phyloP scores from a whole-genome alignment of 2,329 filamentous ascomycete species.

The Trichoderma pleuroti region DNA sequence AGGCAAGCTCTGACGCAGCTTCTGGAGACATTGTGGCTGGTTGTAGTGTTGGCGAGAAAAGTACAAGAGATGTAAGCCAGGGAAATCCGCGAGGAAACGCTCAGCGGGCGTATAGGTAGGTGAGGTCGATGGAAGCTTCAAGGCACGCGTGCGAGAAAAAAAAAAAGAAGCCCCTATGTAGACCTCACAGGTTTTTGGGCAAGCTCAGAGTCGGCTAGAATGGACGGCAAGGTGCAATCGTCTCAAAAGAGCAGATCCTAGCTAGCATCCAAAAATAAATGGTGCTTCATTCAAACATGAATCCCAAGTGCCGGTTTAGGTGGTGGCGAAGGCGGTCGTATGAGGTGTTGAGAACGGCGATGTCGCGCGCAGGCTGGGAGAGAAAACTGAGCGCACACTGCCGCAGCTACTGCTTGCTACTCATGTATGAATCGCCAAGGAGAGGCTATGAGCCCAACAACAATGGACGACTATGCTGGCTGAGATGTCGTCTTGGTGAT shows the following conservation, averaged over 20 bases:
- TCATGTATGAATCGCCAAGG: constrained; percentile 5
- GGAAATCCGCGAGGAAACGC: background rate
- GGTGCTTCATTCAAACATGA: background rate
- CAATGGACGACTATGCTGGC: background rate
- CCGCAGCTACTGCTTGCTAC: background rate
- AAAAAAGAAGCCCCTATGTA: background rate
- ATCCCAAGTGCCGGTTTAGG: background rate
- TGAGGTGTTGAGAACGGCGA: background rate
- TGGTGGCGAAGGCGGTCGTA: background rate
- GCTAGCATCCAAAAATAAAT: background rate
- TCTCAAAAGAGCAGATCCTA: background rate
- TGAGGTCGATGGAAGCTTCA: background rate
- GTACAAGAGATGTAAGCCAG: background rate
- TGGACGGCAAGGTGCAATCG: background rate
- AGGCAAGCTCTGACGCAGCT: background rate
- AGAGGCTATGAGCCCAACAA: background rate
- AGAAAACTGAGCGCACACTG: background rate
- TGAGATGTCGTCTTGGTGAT: background rate
- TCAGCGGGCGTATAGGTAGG: background rate
- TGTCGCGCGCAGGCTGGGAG: background rate
- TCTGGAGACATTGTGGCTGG: constrained; percentile 7
- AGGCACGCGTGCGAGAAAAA: background rate
- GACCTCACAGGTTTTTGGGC: background rate
- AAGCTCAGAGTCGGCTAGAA: background rate
- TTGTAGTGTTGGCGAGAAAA: background rate